These are phyloP conservation scores for Tricladium varicosporioides DNA, from an alignment of 2,329 filamentous ascomycete species.

Conservation along the genomic window DNA sequence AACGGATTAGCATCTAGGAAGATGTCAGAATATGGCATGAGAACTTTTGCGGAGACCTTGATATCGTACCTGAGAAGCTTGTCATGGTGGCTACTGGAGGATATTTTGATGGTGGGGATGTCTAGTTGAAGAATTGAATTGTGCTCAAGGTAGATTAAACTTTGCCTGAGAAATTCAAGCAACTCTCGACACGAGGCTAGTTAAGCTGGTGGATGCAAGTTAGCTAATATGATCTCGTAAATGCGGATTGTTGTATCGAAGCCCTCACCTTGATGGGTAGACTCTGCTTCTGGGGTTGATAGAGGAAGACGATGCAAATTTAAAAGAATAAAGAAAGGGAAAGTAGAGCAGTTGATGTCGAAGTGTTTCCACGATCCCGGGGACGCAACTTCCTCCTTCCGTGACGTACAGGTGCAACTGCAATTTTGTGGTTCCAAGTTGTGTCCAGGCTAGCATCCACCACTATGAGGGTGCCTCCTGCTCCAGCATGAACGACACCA, in stretches of 20 bases:
- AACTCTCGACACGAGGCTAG: no score
- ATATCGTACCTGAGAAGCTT: constrained; percentile 1
- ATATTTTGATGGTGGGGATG: background rate
- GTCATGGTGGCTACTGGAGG: background rate
- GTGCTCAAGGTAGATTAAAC: background rate
- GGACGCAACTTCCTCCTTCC: background rate
- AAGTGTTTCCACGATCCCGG: background rate
- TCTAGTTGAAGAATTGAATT: background rate
- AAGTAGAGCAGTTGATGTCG: background rate
- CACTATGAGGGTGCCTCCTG: background rate
- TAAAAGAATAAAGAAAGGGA: background rate
- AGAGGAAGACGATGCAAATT: background rate
- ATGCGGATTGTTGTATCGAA: no score
- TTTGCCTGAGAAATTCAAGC: background rate
- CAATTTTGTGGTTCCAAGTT: no score
- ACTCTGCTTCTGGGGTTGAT: no score
- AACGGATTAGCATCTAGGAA: constrained; percentile 59
- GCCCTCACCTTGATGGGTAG: no score
- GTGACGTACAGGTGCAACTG: background rate
- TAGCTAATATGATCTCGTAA: no score
- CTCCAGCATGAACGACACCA: background rate
- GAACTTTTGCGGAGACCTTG: no score
- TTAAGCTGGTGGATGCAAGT: no score
- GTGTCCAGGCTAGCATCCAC: background rate
- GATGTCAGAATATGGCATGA: background rate